These are phyloP conservation scores for Penicillium longicatenatum DNA, from an alignment of 495 filamentous ascomycete species.

Conservation along the genomic window DNA sequence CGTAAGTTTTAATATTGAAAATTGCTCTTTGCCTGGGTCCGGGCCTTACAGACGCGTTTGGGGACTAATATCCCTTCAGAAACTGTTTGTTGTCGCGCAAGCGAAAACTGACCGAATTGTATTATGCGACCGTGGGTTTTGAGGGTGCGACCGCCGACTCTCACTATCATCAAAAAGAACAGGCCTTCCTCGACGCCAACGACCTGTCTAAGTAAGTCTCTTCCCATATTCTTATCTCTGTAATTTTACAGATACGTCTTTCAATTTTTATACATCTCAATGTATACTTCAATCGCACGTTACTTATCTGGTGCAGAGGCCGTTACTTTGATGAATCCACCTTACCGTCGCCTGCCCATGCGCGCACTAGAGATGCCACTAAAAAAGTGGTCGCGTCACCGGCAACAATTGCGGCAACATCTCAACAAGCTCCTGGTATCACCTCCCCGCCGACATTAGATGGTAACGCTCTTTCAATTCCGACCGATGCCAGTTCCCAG, in stretches of 20 bases:
- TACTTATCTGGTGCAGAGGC: slow-evolving; percentile 57
- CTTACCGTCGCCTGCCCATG: slow-evolving; percentile 60
- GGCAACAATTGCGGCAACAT: slow-evolving; percentile 19
- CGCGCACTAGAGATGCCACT: slow-evolving; percentile 29
- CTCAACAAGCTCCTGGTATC: slow-evolving; percentile 19
- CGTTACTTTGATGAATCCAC: slow-evolving; percentile 70
- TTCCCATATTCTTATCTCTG: slow-evolving; percentile 19
- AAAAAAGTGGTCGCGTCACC: slow-evolving; percentile 28
- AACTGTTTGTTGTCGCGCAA: slow-evolving; percentile 76
- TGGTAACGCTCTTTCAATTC: slow-evolving; percentile 22
- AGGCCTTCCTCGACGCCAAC: slow-evolving; percentile 68
- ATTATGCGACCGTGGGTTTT: slow-evolving; percentile 55
- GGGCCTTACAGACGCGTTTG: slow-evolving; percentile 20
- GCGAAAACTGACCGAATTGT: slow-evolving; percentile 82
- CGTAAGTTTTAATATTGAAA: slow-evolving; percentile 52
- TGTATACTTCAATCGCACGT: slow-evolving; percentile 19
- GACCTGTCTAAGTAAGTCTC: slow-evolving; percentile 74
- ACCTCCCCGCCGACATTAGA: slow-evolving; percentile 25
- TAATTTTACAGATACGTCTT: slow-evolving; percentile 10
- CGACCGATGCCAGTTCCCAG: slow-evolving; percentile 25
- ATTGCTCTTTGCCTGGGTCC: slow-evolving; percentile 16
- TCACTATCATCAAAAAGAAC: slow-evolving; percentile 52
- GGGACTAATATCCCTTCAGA: slow-evolving; percentile 53
- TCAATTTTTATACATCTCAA: slow-evolving; percentile 5
- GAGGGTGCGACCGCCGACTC: slow-evolving; percentile 58